Evolutionary conservation across 2,329 filamentous ascomycete species (phyloP).

Genomic region (Colletotrichum brevisporum): DNA sequence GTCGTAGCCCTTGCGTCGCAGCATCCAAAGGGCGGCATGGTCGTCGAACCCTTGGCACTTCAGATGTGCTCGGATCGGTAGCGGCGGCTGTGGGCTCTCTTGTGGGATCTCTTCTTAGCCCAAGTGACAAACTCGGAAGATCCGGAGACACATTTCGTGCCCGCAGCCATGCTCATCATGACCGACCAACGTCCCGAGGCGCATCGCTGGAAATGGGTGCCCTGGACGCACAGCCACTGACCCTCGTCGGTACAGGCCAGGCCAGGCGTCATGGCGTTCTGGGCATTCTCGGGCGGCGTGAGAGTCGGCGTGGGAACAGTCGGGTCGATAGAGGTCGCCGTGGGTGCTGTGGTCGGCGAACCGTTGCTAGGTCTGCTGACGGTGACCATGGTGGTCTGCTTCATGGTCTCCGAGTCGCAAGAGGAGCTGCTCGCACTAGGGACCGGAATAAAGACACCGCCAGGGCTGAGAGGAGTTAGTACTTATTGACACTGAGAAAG

Average conservation of each 20-base stretch:
- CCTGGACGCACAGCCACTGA: conserved; percentile 70
- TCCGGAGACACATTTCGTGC: conserved; percentile 63
- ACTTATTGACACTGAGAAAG: conserved; percentile 8
- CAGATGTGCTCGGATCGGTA: conserved; percentile 31
- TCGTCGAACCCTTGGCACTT: conserved; percentile 1
- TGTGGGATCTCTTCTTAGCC: conserved; percentile 40
- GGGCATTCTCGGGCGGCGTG: conserved; percentile 40
- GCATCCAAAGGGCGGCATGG: conserved; percentile 26
- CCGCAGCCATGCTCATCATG: conserved; percentile 63
- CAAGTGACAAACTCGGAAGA: conserved; percentile 45
- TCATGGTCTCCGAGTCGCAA: conserved; percentile 27
- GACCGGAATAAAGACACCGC: conserved; percentile 60
- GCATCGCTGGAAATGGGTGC: conserved; percentile 72
- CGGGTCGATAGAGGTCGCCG: background rate
- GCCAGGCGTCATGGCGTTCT: conserved; percentile 52
- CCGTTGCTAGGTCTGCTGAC: conserved; percentile 44
- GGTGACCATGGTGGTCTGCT: conserved; percentile 46
- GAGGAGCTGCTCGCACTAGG: conserved; percentile 42
- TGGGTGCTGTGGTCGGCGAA: conserved; percentile 28
- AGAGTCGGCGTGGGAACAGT: conserved; percentile 21
- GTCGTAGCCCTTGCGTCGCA: conserved; percentile 23
- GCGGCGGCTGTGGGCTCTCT: conserved; percentile 35
- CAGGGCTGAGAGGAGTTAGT: conserved; percentile 51
- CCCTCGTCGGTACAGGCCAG: conserved; percentile 67
- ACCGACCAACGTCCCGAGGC: conserved; percentile 70